Base-by-base conservation (phyloP, 2,329 filamentous ascomycete species). In the Sclerotinia sclerotiorum region DNA sequence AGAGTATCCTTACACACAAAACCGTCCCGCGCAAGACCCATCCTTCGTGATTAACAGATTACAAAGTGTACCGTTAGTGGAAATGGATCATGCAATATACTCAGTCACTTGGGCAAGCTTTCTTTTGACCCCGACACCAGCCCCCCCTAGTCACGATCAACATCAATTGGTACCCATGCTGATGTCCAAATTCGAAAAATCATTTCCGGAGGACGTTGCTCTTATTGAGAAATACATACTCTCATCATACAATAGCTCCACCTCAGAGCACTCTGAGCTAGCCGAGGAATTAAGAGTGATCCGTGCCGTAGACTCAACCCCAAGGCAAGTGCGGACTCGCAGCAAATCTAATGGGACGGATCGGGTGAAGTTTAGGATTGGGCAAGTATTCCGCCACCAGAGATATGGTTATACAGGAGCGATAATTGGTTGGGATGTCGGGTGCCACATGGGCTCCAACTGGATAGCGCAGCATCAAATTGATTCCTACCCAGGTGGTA, bases 321-420 rank as follows among this genome's bases (percentile, higher is more conserved):
- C 82, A 2, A 87, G 84, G 70, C 80, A 82, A 70, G 70, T 81
- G n/a, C 79, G 79, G 35, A 66, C 67, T 44, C 74, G 77, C 48
- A 71, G 74, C 39, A 73, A 67, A n/a, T 54, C 48, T 19, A 69
- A 64, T 46, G 58, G 70, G 70, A 67, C 69, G 70, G 75, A 76
- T n/a, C 75, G 79, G 39, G 86, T 93, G 63, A 84, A 80, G 70
- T 94, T 87, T 78, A 86, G 84, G 63, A 85, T 97, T 61, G 95
- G 95, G 0, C 90, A 96, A 74, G 85, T 97, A 8, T 97, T 98
- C 77, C 85, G 84, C 60, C 95, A 99, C 79, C 87, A 84, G 70
- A 86, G 93, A 57, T 97, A 95, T 77, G 82, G 85, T 27, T 97
- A 94, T 77, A 82, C 89, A 61, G 94, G 90, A 24, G 85, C 96